Evolutionary conservation across 2,329 filamentous ascomycete genomes (phyloP), one percentile per base, ranked within the genome.

Genomic region (Sporothrix humicola): DNA sequence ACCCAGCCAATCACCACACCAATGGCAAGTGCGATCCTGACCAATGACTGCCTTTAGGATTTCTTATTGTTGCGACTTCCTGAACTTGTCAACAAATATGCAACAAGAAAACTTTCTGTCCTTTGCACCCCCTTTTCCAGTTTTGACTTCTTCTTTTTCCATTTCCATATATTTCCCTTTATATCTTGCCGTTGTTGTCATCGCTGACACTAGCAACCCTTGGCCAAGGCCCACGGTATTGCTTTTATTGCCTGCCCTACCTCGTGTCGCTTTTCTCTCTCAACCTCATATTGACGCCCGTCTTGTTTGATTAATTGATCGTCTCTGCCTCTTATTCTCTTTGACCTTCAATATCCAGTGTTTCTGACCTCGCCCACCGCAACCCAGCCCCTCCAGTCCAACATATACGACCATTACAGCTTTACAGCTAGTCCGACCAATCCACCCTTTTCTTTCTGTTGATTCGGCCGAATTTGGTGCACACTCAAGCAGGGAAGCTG

Each of bases 141-240:
- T 13, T 46, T 48, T 46, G 6, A n/a, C 23, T 50, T 48, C 54
- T 65, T 46, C 4, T 52, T 68, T 52, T 52, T 37, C 42, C 54
- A 48, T 59, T 71, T 48, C n/a, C 46, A 56, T 31, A n/a, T 58
- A 23, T 68, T 44, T 65, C 8, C 26, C 4, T 48, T 50, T 56
- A n/a, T 72, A 20, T 65, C n/a, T 46, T 54, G 69, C 69, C 69
- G 52, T n/a, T 37, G n/a, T 71, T 71, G 54, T 71, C 69, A 71
- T 59, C 15, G 69, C 52, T 59, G 54, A 48, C 20, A 71, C 42
- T 26, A 58, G 42, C 69, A 61, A 9, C 46, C 17, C 46, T 71
- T 9, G 15, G 56, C 56, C 26, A 71, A 50, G 44, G 15, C 54
- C 44, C 10, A 50, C 69, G 69, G 69, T 44, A 71, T 71, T 61